These are phyloP conservation scores for Russula abietina DNA, from an alignment of 768 basidiomycete species.

Conservation along the genomic window DNA sequence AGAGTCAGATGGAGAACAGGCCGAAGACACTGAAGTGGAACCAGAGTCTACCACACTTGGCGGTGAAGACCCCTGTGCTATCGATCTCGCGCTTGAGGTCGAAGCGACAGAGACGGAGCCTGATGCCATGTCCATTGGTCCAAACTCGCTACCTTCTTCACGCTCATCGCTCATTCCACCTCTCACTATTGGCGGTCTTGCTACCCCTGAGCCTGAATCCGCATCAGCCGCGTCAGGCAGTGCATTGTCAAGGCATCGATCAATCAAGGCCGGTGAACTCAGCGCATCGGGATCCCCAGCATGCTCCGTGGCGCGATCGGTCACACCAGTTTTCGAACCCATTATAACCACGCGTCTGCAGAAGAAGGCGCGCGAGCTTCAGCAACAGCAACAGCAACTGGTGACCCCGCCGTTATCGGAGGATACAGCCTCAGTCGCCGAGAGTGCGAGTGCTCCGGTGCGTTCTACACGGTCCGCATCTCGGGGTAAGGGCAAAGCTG, in stretches of 20 bases:
- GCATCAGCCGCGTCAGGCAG: slow-evolving; percentile 8
- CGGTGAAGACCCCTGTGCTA: slow-evolving; percentile 1
- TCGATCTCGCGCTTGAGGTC: slow-evolving; percentile 17
- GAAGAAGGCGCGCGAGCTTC: slow-evolving; percentile 38
- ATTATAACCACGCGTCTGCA: slow-evolving; percentile 55
- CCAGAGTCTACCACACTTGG: slow-evolving; percentile 21
- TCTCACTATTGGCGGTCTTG: slow-evolving; percentile 7
- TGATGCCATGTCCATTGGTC: slow-evolving; percentile 3
- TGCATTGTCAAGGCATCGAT: slow-evolving; percentile 13
- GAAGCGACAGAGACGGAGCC: slow-evolving; percentile 20
- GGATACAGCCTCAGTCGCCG: slow-evolving; percentile 37
- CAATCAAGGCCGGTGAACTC: slow-evolving; percentile 10
- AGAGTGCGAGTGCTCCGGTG: slow-evolving; percentile 27
- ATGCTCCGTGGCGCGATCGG: slow-evolving; percentile 29
- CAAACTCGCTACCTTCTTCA: slow-evolving; percentile 13
- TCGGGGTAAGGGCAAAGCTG: slow-evolving; percentile 20
- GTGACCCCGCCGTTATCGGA: slow-evolving; percentile 46
- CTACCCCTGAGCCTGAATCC: slow-evolving; percentile 17
- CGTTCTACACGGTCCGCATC: slow-evolving; percentile 27
- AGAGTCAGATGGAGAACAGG: slow-evolving; percentile 56
- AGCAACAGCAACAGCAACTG: slow-evolving; percentile 37
- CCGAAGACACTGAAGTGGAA: slow-evolving; percentile 42
- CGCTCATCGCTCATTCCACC: slow-evolving; percentile 17
- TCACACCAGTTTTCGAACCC: slow-evolving; percentile 37
- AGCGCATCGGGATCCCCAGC: slow-evolving; percentile 26